Percentiles rank a stretch among this genome's conserved stretches.
Conservation (phyloP, 169 alveolate genomes). For the Prorocentrum cordatum region DNA sequence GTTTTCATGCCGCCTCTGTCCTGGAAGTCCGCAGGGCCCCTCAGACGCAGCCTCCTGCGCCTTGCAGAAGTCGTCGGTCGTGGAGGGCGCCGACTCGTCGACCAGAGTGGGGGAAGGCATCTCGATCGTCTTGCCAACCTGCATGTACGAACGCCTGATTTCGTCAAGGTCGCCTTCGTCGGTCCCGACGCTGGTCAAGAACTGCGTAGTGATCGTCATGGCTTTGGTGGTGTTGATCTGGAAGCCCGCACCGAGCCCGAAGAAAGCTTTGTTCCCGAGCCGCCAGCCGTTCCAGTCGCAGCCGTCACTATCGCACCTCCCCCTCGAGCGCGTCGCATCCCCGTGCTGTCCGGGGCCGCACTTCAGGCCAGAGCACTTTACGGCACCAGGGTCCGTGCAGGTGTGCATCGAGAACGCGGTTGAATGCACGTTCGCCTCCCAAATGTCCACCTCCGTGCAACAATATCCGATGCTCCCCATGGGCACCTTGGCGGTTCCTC, state of each 20-base stretch:
- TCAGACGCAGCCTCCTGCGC: no score
- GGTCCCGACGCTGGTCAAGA: slow-evolving; percentile 11
- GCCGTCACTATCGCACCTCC: slow-evolving; percentile 43
- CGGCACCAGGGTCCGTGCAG: background rate
- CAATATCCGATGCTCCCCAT: background rate
- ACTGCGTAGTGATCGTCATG: background rate
- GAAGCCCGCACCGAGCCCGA: background rate
- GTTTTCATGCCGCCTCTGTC: no score
- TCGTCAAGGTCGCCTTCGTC: slow-evolving; percentile 5
- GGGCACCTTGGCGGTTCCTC: slow-evolving; percentile 8
- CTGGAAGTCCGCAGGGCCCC: no score
- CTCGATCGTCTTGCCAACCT: no score
- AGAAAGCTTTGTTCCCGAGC: background rate
- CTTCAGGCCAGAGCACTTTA: background rate
- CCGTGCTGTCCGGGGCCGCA: slow-evolving; percentile 14
- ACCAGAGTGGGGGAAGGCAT: no score
- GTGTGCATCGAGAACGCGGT: background rate
- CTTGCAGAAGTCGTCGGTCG: no score
- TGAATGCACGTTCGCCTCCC: background rate
- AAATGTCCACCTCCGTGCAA: slow-evolving; percentile 25
- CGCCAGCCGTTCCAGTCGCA: slow-evolving; percentile 17
- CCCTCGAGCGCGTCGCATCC: background rate
- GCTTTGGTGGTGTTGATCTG: background rate
- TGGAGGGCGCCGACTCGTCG: no score
- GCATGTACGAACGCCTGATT: background rate